Conservation (phyloP, 208 protist species). For the Leishmania gerbilli region DNA sequence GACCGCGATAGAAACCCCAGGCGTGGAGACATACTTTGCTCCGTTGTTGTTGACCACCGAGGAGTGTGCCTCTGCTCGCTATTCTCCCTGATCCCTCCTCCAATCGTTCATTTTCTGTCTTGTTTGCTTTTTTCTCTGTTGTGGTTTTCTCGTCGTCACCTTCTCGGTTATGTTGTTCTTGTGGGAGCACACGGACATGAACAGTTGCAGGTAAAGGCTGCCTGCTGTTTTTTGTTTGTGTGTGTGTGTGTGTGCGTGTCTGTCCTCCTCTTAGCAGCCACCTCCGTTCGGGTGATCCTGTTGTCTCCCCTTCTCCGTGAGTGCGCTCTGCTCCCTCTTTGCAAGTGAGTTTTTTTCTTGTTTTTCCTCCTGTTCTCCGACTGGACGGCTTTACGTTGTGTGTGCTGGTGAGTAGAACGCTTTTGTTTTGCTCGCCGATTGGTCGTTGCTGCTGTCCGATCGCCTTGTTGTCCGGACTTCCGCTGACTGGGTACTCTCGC, state of each 20-base stretch:
- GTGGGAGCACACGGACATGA: background rate
- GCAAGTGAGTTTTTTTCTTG: too few relatives aligned
- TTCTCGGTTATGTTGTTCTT: background rate
- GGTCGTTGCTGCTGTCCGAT: background rate
- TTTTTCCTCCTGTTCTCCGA: background rate
- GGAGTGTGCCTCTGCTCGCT: background rate
- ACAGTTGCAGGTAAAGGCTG: slow-evolving; percentile 1
- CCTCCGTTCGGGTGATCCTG: background rate
- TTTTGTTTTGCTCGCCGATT: background rate
- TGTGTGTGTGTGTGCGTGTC: background rate
- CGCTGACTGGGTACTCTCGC: background rate
- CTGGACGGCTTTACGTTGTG: background rate
- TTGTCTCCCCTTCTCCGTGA: background rate
- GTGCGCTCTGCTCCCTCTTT: background rate
- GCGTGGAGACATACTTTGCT: background rate
- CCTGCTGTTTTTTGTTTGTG: background rate
- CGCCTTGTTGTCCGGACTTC: background rate
- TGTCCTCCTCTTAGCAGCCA: background rate
- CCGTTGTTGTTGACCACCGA: background rate
- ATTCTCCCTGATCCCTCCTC: background rate
- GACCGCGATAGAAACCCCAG: background rate
- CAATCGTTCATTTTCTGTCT: background rate
- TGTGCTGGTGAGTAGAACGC: background rate
- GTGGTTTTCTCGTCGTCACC: background rate
- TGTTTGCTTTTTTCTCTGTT: background rate